phyloP scores from a whole-genome alignment of 1,284 basidiomycete genomes.

The Acaromyces ingoldii region DNA sequence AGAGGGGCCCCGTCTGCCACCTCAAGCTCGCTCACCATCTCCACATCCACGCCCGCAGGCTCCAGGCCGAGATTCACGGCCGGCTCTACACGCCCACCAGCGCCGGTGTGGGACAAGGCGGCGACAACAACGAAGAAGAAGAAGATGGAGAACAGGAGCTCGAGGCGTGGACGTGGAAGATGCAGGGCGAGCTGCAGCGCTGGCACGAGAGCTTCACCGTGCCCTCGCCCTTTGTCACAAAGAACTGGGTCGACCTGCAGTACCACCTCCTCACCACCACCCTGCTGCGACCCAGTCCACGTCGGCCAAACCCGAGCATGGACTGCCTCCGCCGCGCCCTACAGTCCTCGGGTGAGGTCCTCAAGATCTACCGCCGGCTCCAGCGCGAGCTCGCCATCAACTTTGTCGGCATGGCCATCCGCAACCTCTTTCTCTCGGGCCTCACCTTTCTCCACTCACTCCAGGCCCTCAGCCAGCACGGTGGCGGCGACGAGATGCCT shows the following conservation, averaged over 20 bases:
- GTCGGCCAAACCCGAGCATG: conserved; percentile 21
- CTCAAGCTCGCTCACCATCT: no score
- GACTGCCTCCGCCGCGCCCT: conserved; percentile 21
- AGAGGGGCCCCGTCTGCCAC: no score
- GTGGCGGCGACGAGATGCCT: conserved; percentile 8
- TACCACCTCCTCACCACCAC: conserved; percentile 20
- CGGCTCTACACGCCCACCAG: no score
- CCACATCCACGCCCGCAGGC: no score
- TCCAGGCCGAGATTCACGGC: no score
- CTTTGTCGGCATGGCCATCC: conserved; percentile 24
- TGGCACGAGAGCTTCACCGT: conserved; percentile 4
- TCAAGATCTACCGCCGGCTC: conserved; percentile 28
- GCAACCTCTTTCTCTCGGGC: conserved; percentile 27
- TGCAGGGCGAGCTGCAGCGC: neutral
- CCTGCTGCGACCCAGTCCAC: conserved; percentile 25
- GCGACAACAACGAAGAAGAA: no score
- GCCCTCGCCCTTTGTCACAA: conserved; percentile 19
- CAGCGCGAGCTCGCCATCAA: conserved; percentile 25
- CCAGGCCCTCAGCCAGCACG: conserved; percentile 19
- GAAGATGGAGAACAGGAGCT: neutral
- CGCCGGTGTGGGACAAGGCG: no score
- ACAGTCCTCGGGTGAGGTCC: conserved; percentile 18
- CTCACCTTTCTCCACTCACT: conserved; percentile 26
- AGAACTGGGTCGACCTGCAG: conserved; percentile 25
- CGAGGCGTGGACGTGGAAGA: neutral